phyloP scores from a whole-genome alignment of 768 basidiomycete species.

The Thelephora ganbajun region DNA sequence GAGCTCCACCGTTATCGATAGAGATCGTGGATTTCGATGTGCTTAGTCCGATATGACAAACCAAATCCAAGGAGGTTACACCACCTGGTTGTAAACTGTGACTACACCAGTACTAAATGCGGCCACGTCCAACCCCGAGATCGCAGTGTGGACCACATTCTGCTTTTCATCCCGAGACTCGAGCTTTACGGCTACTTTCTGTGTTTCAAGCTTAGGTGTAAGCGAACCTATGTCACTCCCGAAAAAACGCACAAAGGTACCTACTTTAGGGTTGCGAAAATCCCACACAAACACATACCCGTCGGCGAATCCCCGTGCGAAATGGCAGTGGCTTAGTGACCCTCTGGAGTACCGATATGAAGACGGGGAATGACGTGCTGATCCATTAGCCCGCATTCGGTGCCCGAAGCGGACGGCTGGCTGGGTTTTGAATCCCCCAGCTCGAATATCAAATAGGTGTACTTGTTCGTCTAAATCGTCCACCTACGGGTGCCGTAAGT shows the following conservation, averaged over 20 bases:
- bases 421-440: slow-evolving; percentile 21
- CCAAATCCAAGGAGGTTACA: background rate
- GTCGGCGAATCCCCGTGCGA: slow-evolving; percentile 32
- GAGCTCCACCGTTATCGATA: too few species aligned
- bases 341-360: slow-evolving; percentile 22
- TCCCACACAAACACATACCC: slow-evolving; percentile 34
- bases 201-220: slow-evolving; percentile 6
- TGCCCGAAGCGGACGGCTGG: slow-evolving; percentile 33
- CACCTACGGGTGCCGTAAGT: slow-evolving; percentile 20
- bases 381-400: slow-evolving; percentile 14
- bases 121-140: slow-evolving; percentile 25
- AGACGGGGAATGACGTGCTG: slow-evolving; percentile 5
- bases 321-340: slow-evolving; percentile 24
- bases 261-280: slow-evolving; percentile 32
- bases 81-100: background rate
- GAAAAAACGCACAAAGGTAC: slow-evolving; percentile 9
- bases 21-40: too few species aligned
- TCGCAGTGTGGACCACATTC: slow-evolving; percentile 25
- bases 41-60: too few species aligned
- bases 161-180: slow-evolving; percentile 17
- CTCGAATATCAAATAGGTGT: slow-evolving; percentile 32
- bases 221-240: slow-evolving; percentile 2
- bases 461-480: slow-evolving; percentile 35
- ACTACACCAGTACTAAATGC: slow-evolving; percentile 19
- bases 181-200: slow-evolving; percentile 24